These are phyloP conservation scores for Carallia brachiata DNA, from an alignment of 345 rosid genomes.

Conservation along the genomic window DNA sequence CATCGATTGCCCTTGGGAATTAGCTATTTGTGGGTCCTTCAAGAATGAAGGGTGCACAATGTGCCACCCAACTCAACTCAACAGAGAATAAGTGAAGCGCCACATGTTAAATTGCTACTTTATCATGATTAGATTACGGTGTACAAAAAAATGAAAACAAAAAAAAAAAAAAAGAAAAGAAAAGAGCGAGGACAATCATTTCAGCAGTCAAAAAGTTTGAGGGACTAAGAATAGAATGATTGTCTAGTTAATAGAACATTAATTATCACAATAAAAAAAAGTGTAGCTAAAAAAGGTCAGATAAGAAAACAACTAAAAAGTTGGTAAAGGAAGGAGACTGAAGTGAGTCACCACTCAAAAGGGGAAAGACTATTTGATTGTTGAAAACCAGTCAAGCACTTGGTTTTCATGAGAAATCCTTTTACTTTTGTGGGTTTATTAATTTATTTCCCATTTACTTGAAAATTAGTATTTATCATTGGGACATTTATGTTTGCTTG, in stretches of 20 bases:
- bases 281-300: conserved; percentile 12
- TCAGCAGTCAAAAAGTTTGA: conserved; percentile 28
- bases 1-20: background rate
- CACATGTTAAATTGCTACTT: background rate
- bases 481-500: no score
- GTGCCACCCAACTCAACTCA: no score
- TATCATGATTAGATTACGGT: background rate
- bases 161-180: background rate
- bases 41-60: background rate
- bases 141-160: background rate
- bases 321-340: conserved; percentile 11
- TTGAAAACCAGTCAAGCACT: conserved; percentile 30
- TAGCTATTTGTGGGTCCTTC: background rate
- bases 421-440: no score
- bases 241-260: conserved; percentile 12
- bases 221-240: conserved; percentile 19
- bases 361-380: conserved; percentile 6
- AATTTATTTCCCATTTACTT: no score
- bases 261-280: conserved; percentile 4
- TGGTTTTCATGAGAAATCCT: conserved; percentile 4
- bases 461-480: no score
- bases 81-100: background rate
- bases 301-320: conserved; percentile 17
- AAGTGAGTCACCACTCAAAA: conserved; percentile 17
- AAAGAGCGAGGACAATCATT: conserved; percentile 23